A percentile compares a stretch with the other conserved stretches of the same genome.
phyloP scores from a whole-genome alignment of 331 rosid genomes.

The Acacia concinna region DNA sequence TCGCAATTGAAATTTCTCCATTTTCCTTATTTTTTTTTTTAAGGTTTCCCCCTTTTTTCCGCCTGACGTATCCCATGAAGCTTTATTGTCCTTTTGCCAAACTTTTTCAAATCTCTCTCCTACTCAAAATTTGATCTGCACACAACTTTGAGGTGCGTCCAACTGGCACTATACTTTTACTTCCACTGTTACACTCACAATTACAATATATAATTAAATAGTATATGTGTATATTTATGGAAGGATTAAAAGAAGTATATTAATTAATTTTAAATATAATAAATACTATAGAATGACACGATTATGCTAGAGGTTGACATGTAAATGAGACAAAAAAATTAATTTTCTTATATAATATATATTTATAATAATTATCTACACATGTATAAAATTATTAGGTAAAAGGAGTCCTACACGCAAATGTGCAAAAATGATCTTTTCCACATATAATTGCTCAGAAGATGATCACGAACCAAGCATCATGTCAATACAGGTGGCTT shows the following conservation, averaged over 20 bases:
- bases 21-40: too few species aligned
- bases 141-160: background rate
- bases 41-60: too few species aligned
- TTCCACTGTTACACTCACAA: background rate
- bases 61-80: too few species aligned
- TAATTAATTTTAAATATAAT: too few species aligned
- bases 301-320: background rate
- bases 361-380: background rate
- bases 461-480: background rate
- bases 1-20: too few species aligned
- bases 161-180: background rate
- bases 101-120: background rate
- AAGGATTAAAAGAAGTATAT: background rate
- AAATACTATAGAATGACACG: background rate
- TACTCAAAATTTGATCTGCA: background rate
- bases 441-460: slow-evolving; percentile 9
- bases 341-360: background rate
- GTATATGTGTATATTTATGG: background rate
- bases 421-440: slow-evolving; percentile 27
- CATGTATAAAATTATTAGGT: background rate
- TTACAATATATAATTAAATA: background rate
- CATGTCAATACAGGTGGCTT: slow-evolving; percentile 31
- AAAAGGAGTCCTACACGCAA: slow-evolving; percentile 41
- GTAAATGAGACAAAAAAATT: background rate
- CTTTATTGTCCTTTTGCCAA: background rate